Percentiles rank a stretch among this genome's conserved stretches.
These are phyloP conservation scores for Chaetothyriales sp. DNA, from an alignment of 2,329 filamentous ascomycete species.

Conservation along the genomic window DNA sequence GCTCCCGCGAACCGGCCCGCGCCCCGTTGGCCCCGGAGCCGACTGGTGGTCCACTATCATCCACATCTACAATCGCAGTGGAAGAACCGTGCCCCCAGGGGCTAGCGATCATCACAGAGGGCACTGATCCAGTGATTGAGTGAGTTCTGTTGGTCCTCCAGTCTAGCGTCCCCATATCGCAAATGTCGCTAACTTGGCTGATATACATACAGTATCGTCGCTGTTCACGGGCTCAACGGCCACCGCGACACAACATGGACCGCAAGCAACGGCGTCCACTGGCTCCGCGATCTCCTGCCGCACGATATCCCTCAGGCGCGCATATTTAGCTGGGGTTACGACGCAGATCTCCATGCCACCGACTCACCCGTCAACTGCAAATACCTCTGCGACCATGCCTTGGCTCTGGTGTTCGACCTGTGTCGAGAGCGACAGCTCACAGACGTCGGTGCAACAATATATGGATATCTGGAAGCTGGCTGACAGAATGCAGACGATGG, in stretches of 20 bases:
- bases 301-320: slow-evolving; percentile 28
- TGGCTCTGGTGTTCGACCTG: background rate
- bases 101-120: background rate
- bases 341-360: slow-evolving; percentile 41
- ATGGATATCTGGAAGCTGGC: too few relatives aligned
- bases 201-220: slow-evolving; percentile 17
- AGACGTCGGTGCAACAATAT: background rate
- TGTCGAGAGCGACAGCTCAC: background rate
- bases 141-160: background rate
- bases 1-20: too few relatives aligned
- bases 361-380: background rate
- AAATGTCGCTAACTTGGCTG: too few relatives aligned
- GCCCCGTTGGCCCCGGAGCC: too few relatives aligned
- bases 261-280: slow-evolving; percentile 12
- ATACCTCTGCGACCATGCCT: background rate
- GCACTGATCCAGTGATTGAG: background rate
- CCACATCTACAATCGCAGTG: too few relatives aligned
- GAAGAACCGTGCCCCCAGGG: too few relatives aligned
- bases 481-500: background rate
- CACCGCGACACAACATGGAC: slow-evolving; percentile 18
- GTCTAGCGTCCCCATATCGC: background rate
- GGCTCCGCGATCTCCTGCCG: slow-evolving; percentile 22
- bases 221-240: slow-evolving; percentile 20
- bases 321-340: slow-evolving; percentile 58
- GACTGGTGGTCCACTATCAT: too few relatives aligned